A percentile compares a stretch with the other conserved stretches of the same genome.
Conservation (phyloP, 2,329 filamentous ascomycete species). For the Phyllosticta citriasiana region DNA sequence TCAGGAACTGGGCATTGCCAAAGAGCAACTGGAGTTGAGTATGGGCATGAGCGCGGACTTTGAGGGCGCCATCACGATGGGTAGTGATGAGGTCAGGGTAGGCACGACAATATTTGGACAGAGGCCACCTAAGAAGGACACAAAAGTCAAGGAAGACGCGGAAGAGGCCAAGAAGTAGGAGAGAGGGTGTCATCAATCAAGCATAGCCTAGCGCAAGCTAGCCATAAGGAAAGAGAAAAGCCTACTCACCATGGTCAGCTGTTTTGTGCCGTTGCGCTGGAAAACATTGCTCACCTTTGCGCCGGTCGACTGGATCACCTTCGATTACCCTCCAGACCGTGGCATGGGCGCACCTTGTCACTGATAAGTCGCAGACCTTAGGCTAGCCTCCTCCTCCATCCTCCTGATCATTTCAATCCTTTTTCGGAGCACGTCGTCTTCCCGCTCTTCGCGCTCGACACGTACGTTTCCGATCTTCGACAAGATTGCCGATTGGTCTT, state of each 20-base stretch:
- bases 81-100: conserved; percentile 81
- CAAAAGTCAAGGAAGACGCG: conserved; percentile 47
- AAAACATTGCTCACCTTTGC: background rate
- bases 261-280: background rate
- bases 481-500: background rate
- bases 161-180: conserved; percentile 8
- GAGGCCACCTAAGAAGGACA: conserved; percentile 69
- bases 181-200: background rate
- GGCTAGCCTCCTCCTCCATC: background rate
- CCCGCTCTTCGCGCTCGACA: background rate
- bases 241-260: background rate
- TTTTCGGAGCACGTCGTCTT: background rate
- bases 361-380: background rate
- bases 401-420: background rate
- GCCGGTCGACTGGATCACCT: background rate
- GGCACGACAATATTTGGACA: conserved; percentile 91
- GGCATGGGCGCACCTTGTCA: background rate
- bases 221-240: background rate
- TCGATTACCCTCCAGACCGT: background rate
- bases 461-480: background rate
- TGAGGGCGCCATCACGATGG: conserved; percentile 72
- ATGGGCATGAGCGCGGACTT: conserved; percentile 99
- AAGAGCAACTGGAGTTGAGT: conserved; percentile 67
- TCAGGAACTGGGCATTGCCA: conserved; percentile 46
- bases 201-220: background rate